Evolutionary conservation across 176 grass and related monocot species (phyloP).

Genomic region (Cymbopogon citratus): DNA sequence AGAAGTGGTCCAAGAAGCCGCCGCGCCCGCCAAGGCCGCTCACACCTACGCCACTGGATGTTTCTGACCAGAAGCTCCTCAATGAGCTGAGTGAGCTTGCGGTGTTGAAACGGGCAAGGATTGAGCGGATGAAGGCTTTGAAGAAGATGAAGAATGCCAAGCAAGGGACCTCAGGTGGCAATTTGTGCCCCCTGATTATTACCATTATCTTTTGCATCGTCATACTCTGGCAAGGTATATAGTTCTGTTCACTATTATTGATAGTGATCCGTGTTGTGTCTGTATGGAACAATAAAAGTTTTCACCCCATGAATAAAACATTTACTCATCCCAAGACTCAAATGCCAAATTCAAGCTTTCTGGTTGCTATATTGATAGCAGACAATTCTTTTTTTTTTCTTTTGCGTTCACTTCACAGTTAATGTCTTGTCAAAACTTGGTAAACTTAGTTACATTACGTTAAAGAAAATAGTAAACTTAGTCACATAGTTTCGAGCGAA

Average conservation of each 20-base stretch:
- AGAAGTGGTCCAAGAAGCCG: slow-evolving; percentile 71
- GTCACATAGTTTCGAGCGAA: not conserved
- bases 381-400: not conserved
- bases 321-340: not conserved
- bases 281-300: not conserved
- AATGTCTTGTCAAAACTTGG: not conserved
- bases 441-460: not conserved
- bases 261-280: not conserved
- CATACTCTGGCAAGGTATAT: slow-evolving; percentile 97
- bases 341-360: not conserved
- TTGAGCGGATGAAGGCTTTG: slow-evolving; percentile 90
- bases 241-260: slow-evolving; percentile 2
- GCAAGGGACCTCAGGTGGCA: slow-evolving; percentile 42
- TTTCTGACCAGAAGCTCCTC: slow-evolving; percentile 74
- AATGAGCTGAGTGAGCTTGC: slow-evolving; percentile 80
- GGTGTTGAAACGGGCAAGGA: slow-evolving; percentile 72
- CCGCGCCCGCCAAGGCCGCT: slow-evolving; percentile 73
- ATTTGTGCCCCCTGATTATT: slow-evolving; percentile 63
- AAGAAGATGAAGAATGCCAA: slow-evolving; percentile 89
- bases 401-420: not conserved
- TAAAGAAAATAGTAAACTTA: too few species aligned
- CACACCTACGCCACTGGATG: slow-evolving; percentile 46
- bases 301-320: not conserved
- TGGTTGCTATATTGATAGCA: not conserved
- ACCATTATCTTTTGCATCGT: slow-evolving; percentile 91